These are phyloP conservation scores for Limtongia smithiae DNA, from an alignment of 805 yeast genomes.

Conservation along the genomic window DNA sequence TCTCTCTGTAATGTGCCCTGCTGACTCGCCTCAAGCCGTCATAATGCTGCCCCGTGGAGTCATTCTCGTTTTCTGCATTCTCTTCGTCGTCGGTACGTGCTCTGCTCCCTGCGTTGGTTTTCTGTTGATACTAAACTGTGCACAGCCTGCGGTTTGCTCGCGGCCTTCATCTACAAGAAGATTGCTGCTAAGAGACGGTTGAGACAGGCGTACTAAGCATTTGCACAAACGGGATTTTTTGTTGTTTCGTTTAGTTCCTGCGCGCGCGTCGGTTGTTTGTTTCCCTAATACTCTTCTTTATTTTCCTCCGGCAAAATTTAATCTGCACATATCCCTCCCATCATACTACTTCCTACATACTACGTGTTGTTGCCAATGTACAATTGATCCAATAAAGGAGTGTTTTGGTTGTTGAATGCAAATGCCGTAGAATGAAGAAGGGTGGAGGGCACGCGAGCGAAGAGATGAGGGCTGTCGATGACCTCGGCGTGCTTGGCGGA, in stretches of 20 bases:
- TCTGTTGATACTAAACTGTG: background rate
- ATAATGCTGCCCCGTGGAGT: slow-evolving; percentile 70
- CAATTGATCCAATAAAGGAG: too few species aligned
- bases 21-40: too few species aligned
- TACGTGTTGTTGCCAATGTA: too few species aligned
- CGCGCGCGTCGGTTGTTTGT: background rate
- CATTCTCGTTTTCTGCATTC: slow-evolving; percentile 56
- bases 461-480: too few species aligned
- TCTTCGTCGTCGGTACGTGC: slow-evolving; percentile 38
- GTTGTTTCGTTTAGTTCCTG: background rate
- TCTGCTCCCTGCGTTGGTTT: background rate
- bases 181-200: slow-evolving; percentile 42
- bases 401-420: too few species aligned
- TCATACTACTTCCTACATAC: too few species aligned
- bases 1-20: too few species aligned
- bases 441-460: too few species aligned
- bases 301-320: too few species aligned
- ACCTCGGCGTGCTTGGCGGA: too few species aligned
- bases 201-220: slow-evolving; percentile 26
- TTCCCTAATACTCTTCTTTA: background rate
- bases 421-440: too few species aligned
- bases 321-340: too few species aligned
- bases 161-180: slow-evolving; percentile 43
- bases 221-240: background rate
- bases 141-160: slow-evolving; percentile 41